phyloP scores from a whole-genome alignment of 23 red algal species.

The Cyanidiococcus yangmingshanensis region DNA sequence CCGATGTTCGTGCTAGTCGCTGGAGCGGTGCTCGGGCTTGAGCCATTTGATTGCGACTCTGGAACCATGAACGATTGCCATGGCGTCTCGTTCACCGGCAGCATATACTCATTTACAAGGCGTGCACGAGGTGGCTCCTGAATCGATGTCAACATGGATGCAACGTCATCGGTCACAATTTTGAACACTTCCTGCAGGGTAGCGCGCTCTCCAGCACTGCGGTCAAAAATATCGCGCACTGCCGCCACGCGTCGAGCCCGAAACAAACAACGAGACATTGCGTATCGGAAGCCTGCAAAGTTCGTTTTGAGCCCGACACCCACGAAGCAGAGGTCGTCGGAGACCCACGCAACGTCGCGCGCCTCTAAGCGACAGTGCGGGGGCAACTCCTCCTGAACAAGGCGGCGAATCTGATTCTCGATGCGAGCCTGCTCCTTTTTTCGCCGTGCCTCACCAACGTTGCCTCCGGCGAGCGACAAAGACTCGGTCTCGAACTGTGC shows the following conservation, averaged over 20 bases:
- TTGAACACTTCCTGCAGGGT: constrained; percentile 37
- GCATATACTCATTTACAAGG: constrained; percentile 70
- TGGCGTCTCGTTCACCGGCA: background rate
- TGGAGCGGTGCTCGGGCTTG: too few relatives aligned
- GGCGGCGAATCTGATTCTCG: background rate
- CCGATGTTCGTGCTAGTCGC: background rate
- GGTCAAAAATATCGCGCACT: constrained; percentile 77
- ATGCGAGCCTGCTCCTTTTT: background rate
- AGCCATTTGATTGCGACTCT: too few relatives aligned
- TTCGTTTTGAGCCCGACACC: constrained; percentile 49
- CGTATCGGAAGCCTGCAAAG: constrained; percentile 45
- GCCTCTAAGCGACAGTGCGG: constrained; percentile 21
- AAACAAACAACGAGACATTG: constrained; percentile 36
- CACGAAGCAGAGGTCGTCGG: constrained; percentile 32
- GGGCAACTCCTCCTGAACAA: constrained; percentile 17
- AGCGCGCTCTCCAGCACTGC: constrained; percentile 19
- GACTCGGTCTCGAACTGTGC: constrained; percentile 4
- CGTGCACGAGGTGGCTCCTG: constrained; percentile 26
- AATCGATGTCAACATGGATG: constrained; percentile 35
- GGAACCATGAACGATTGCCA: background rate
- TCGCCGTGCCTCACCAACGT: background rate
- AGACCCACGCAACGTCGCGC: constrained; percentile 30
- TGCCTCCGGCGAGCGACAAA: constrained; percentile 13
- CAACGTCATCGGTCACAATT: constrained; percentile 57
- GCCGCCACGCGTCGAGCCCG: constrained; percentile 31